These are phyloP conservation scores for Meripilus lineatus DNA, from an alignment of 1,284 basidiomycete genomes.

Conservation along the genomic window DNA sequence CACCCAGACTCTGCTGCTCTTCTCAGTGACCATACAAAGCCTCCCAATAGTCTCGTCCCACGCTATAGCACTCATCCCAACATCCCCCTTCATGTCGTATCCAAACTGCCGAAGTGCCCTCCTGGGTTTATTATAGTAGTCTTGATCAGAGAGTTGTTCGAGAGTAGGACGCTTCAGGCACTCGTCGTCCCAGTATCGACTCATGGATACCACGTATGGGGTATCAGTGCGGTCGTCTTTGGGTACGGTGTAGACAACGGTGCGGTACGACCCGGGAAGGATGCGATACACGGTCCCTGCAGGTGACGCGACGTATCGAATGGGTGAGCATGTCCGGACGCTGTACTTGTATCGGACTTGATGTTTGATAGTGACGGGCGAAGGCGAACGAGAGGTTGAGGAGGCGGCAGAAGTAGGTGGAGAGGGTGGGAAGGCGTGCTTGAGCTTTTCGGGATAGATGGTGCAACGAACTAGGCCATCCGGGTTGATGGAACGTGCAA, in stretches of 20 bases:
- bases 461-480: not conserved
- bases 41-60: slow-evolving; percentile 43
- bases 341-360: too few species aligned
- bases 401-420: too few species aligned
- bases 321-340: too few species aligned
- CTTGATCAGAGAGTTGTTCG: too few species aligned
- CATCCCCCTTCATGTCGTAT: too few species aligned
- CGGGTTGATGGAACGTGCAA: not conserved
- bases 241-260: slow-evolving; percentile 41
- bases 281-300: slow-evolving; percentile 23
- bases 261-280: slow-evolving; percentile 43
- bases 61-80: too few species aligned
- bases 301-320: too few species aligned
- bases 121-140: too few species aligned
- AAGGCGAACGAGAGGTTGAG: too few species aligned
- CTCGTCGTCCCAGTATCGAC: not conserved
- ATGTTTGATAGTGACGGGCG: too few species aligned
- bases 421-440: too few species aligned
- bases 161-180: not conserved
- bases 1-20: slow-evolving; percentile 26
- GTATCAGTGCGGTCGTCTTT: slow-evolving; percentile 10
- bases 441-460: not conserved
- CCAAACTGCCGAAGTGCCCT: too few species aligned
- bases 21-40: slow-evolving; percentile 30
- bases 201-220: slow-evolving; percentile 5